phyloP scores from a whole-genome alignment of 768 basidiomycete species.

The Collybia nuda region DNA sequence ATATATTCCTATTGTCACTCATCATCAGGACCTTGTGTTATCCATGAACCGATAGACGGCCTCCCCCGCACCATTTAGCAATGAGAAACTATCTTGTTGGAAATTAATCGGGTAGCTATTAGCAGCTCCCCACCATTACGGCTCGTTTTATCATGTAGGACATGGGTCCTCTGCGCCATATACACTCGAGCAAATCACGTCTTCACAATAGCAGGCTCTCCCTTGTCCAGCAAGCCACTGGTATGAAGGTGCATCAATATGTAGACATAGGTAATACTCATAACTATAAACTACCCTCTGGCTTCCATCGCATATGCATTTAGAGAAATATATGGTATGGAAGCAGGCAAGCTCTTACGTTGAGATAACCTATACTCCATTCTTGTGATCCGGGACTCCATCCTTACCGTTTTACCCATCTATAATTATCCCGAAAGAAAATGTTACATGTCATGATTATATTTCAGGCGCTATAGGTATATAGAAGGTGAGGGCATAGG shows the following conservation, averaged over 20 bases:
- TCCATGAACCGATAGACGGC: slow-evolving; percentile 21
- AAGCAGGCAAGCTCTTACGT: too few species aligned
- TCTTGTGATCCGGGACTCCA: too few species aligned
- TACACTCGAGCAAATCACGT: slow-evolving; percentile 9
- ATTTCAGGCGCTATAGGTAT: too few species aligned
- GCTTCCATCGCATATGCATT: slow-evolving; percentile 6
- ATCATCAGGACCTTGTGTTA: not conserved
- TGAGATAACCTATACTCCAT: too few species aligned
- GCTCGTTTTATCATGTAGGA: slow-evolving; percentile 14
- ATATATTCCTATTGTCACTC: too few species aligned
- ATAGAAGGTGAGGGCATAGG: too few species aligned
- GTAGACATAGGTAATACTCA: slow-evolving; percentile 19
- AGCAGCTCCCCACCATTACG: slow-evolving; percentile 11
- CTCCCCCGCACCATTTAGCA: slow-evolving; percentile 14
- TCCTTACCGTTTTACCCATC: too few species aligned
- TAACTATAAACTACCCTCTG: slow-evolving; percentile 8
- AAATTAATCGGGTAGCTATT: slow-evolving; percentile 22
- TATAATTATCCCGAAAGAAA: too few species aligned
- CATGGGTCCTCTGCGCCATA: slow-evolving; percentile 8
- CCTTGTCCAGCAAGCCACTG: slow-evolving; percentile 9
- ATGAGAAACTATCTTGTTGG: slow-evolving; percentile 10
- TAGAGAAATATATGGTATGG: too few species aligned
- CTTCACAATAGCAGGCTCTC: slow-evolving; percentile 11
- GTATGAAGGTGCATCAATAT: slow-evolving; percentile 16
- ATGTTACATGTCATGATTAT: too few species aligned